Conservation (phyloP, 2,329 filamentous ascomycete species). For the Coniochaeta prunicola region DNA sequence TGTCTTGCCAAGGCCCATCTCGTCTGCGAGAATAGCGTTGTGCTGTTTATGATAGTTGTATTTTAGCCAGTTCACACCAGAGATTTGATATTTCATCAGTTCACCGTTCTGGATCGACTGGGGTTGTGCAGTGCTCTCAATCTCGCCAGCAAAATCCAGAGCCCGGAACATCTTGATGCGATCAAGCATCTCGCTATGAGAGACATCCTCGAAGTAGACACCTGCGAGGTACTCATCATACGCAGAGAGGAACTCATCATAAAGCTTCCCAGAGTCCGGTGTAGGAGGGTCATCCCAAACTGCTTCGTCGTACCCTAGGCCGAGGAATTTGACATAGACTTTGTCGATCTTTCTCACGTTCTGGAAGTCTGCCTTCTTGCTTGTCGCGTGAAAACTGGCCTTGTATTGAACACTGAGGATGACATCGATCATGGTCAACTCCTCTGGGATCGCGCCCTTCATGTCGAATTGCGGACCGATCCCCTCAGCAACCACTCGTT, state of each 20-base stretch:
- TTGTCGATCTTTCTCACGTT: conserved; percentile 65
- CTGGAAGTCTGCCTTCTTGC: conserved; percentile 62
- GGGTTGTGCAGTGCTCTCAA: conserved; percentile 68
- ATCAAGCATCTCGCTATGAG: conserved; percentile 53
- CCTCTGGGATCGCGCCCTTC: conserved; percentile 79
- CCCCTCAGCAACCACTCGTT: conserved; percentile 53
- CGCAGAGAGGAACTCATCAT: conserved; percentile 72
- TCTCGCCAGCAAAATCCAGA: conserved; percentile 55
- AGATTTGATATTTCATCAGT: conserved; percentile 88
- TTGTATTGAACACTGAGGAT: conserved; percentile 72
- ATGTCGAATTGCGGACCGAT: conserved; percentile 60
- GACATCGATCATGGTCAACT: conserved; percentile 79
- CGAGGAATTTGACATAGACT: conserved; percentile 85
- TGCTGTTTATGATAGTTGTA: conserved; percentile 77
- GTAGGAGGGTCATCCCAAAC: conserved; percentile 82
- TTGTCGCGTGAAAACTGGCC: conserved; percentile 36
- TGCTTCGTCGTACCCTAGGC: conserved; percentile 80
- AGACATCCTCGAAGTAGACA: conserved; percentile 56
- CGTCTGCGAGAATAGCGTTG: conserved; percentile 89
- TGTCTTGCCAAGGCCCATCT: conserved; percentile 98
- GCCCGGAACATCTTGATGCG: conserved; percentile 62
- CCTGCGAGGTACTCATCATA: conserved; percentile 83
- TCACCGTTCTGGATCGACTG: conserved; percentile 66
- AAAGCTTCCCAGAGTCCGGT: conserved; percentile 56
- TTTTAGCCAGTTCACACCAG: conserved; percentile 92